A percentile compares a stretch with the other conserved stretches of the same genome.
phyloP scores from a whole-genome alignment of 495 filamentous ascomycete genomes.

The Aspergillus kassunensis region DNA sequence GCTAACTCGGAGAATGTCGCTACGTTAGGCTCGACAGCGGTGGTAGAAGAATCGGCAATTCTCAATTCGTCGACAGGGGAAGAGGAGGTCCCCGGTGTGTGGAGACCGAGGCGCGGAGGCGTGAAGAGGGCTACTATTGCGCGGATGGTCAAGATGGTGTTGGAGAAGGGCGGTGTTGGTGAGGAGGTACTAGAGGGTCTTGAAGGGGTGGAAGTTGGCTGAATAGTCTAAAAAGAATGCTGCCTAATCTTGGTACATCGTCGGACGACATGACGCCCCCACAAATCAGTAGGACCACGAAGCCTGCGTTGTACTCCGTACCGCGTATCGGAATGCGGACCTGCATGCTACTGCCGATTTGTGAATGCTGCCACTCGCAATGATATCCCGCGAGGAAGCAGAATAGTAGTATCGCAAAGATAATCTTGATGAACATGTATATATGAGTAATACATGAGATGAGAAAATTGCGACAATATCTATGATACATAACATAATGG shows the following conservation, averaged over 20 bases:
- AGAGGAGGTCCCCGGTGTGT: conserved; percentile 63
- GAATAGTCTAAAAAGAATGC: too few relatives aligned
- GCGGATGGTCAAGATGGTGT: conserved; percentile 61
- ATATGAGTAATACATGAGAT: conserved; percentile 14
- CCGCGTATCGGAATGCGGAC: too few relatives aligned
- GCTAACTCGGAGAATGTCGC: conserved; percentile 66
- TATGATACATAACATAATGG: conserved; percentile 2
- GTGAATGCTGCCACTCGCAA: background rate
- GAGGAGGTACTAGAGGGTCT: conserved; percentile 80
- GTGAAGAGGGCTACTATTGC: conserved; percentile 64
- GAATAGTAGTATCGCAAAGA: background rate
- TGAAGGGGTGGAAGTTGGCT: conserved; percentile 50
- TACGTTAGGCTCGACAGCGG: conserved; percentile 44
- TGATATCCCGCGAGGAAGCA: background rate
- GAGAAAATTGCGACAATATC: background rate
- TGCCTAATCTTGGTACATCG: background rate
- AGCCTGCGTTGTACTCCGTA: too few relatives aligned
- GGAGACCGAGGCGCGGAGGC: conserved; percentile 73
- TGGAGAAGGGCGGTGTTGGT: conserved; percentile 70
- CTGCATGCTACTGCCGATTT: too few relatives aligned
- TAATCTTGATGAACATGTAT: conserved; percentile 12
- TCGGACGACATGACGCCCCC: background rate
- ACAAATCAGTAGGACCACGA: background rate
- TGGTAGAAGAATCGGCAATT: conserved; percentile 22
- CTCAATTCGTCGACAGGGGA: conserved; percentile 38